A percentile compares a stretch with the other conserved stretches of the same genome.
phyloP scores from a whole-genome alignment of 345 rosid species.

The Citrus sp. region DNA sequence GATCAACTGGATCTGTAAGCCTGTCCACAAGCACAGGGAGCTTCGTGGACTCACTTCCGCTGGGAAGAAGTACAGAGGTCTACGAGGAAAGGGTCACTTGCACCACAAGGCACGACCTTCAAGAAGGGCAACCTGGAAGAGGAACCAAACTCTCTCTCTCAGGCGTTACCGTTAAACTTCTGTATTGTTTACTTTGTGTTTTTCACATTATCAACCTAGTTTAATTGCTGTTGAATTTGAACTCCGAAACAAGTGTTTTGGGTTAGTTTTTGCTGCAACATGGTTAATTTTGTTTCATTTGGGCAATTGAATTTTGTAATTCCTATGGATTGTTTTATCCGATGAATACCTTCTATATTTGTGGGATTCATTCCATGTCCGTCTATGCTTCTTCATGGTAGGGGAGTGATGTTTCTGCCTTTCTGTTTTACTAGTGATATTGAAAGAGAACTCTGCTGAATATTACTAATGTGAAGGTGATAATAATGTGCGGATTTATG shows the following conservation, averaged over 20 bases:
- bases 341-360: background rate
- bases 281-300: constrained; percentile 1
- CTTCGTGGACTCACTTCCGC: constrained; percentile 84
- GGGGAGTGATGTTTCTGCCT: too few species aligned
- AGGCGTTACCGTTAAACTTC: constrained; percentile 65
- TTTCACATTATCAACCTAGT: constrained; percentile 16
- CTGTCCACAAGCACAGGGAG: constrained; percentile 83
- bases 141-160: constrained; percentile 54
- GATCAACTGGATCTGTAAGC: constrained; percentile 84
- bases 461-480: too few species aligned
- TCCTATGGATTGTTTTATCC: background rate
- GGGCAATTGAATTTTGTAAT: constrained; percentile 11
- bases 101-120: constrained; percentile 79
- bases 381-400: too few species aligned
- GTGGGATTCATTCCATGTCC: background rate
- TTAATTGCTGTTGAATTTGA: background rate
- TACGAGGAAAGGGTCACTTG: constrained; percentile 73
- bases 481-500: too few species aligned
- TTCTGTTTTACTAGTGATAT: too few species aligned
- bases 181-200: constrained; percentile 7
- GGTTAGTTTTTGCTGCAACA: background rate
- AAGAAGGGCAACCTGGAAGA: constrained; percentile 83
- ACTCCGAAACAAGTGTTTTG: background rate
- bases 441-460: too few species aligned
- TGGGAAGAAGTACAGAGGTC: constrained; percentile 82